Evolutionary conservation across 176 grass and related monocot genomes (phyloP).

Genomic region (Dendrocalamus sinicus): DNA sequence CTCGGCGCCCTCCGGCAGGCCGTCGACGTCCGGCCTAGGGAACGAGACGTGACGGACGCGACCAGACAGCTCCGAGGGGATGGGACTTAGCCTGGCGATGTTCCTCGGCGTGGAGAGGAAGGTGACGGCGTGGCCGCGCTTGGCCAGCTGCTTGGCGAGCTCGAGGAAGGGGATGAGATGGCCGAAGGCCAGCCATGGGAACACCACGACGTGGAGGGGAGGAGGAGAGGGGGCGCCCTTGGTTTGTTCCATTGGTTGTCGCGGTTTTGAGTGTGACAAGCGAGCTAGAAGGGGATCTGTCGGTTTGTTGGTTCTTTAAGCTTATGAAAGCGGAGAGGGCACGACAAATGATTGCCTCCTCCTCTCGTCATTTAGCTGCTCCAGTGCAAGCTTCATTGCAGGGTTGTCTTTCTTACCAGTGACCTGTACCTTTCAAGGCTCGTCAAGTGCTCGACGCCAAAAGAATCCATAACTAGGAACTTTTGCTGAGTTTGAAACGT

Average conservation of each 20-base stretch:
- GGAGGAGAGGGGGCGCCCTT: not conserved
- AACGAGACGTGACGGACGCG: conserved; percentile 32
- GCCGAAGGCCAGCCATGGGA: conserved; percentile 57
- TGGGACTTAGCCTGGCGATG: conserved; percentile 23
- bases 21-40: conserved; percentile 2
- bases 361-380: not conserved
- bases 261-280: too few relatives aligned
- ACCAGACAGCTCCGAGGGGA: not conserved
- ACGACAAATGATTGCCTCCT: not conserved
- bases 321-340: too few relatives aligned
- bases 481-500: too few relatives aligned
- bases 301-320: too few relatives aligned
- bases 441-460: not conserved
- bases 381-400: not conserved
- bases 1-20: conserved; percentile 33
- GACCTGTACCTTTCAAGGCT: not conserved
- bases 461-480: too few relatives aligned
- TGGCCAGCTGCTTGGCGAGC: conserved; percentile 47
- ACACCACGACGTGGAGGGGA: conserved; percentile 15
- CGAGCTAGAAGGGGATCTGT: too few relatives aligned
- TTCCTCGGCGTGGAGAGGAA: conserved; percentile 56
- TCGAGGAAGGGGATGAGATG: conserved; percentile 50
- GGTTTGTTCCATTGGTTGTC: not conserved
- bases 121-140: conserved; percentile 36
- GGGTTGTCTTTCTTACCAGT: not conserved